phyloP scores from a whole-genome alignment of 192 early-diverging fungal species.

The Entophlyctis helioformis region DNA sequence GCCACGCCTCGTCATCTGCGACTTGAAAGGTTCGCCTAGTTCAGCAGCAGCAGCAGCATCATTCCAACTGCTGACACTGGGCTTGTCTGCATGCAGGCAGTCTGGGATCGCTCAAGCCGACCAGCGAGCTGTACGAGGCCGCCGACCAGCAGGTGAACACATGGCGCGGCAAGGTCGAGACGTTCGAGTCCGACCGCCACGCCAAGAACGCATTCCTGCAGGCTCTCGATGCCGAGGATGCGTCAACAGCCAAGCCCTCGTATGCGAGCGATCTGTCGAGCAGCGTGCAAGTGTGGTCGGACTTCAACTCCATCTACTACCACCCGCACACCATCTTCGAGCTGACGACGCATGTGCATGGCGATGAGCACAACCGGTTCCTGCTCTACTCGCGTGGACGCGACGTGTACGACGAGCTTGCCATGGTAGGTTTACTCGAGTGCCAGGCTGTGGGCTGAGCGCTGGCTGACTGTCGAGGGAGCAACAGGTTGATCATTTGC shows the following conservation, averaged over 20 bases:
- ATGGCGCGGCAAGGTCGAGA: slow-evolving; percentile 15
- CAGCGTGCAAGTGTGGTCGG: slow-evolving; percentile 59
- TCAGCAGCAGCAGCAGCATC: too few relatives aligned
- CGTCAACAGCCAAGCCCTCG: too few relatives aligned
- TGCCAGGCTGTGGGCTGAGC: too few relatives aligned
- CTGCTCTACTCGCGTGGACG: slow-evolving; percentile 38
- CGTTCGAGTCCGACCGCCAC: slow-evolving; percentile 23
- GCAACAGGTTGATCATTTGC: slow-evolving; percentile 23
- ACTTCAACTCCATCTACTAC: slow-evolving; percentile 66
- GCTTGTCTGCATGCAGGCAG: too few relatives aligned
- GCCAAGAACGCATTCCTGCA: slow-evolving; percentile 21
- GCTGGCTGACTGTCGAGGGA: too few relatives aligned
- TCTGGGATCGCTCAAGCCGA: too few relatives aligned
- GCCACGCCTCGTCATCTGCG: slow-evolving; percentile 71
- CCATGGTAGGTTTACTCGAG: slow-evolving; percentile 9
- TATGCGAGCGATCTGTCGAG: slow-evolving; percentile 38
- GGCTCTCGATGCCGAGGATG: slow-evolving; percentile 25
- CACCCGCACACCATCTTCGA: slow-evolving; percentile 50
- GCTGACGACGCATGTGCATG: slow-evolving; percentile 38
- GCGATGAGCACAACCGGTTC: slow-evolving; percentile 41
- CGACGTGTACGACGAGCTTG: slow-evolving; percentile 19
- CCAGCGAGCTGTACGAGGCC: too few relatives aligned
- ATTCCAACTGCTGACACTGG: too few relatives aligned
- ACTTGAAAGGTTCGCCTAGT: slow-evolving; percentile 57
- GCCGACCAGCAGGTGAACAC: too few relatives aligned